These are phyloP conservation scores for Apodospora peruviana DNA, from an alignment of 495 filamentous ascomycete species.

Conservation along the genomic window DNA sequence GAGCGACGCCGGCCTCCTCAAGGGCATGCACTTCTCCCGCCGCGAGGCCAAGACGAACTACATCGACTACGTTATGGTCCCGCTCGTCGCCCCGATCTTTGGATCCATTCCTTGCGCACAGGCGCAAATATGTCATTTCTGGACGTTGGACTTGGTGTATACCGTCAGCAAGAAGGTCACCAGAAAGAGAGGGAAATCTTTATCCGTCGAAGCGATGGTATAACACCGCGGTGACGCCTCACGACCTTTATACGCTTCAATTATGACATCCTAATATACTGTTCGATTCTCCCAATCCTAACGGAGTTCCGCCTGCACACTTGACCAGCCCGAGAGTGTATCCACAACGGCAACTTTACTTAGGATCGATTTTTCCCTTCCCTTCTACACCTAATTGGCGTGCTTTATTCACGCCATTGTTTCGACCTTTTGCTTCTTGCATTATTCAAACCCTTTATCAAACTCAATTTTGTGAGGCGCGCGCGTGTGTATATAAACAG, in stretches of 20 bases:
- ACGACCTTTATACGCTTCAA: slow-evolving; percentile 2
- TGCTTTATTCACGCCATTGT: not conserved
- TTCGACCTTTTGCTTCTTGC: slow-evolving; percentile 19
- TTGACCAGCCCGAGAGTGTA: not conserved
- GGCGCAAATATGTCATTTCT: slow-evolving; percentile 61
- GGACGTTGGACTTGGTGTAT: slow-evolving; percentile 60
- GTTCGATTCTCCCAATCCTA: slow-evolving; percentile 8
- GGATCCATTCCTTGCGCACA: slow-evolving; percentile 57
- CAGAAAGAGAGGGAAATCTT: slow-evolving; percentile 39
- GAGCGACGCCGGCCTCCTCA: slow-evolving; percentile 51
- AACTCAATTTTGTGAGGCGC: slow-evolving; percentile 24
- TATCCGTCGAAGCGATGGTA: slow-evolving; percentile 35
- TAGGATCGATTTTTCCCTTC: not conserved
- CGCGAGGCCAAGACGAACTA: slow-evolving; percentile 48
- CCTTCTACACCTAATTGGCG: too few relatives aligned
- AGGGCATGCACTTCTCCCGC: slow-evolving; percentile 54
- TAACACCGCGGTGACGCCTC: slow-evolving; percentile 16
- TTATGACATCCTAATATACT: slow-evolving; percentile 8
- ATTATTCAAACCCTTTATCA: slow-evolving; percentile 12
- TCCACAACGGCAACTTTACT: slow-evolving; percentile 3
- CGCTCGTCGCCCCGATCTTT: slow-evolving; percentile 55
- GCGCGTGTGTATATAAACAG: slow-evolving; percentile 43
- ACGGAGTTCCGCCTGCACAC: not conserved
- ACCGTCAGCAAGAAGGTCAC: slow-evolving; percentile 60
- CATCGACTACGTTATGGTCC: slow-evolving; percentile 52